These are phyloP conservation scores for Aspergillus awamori DNA, from an alignment of 2,329 filamentous ascomycete genomes.

Conservation along the genomic window DNA sequence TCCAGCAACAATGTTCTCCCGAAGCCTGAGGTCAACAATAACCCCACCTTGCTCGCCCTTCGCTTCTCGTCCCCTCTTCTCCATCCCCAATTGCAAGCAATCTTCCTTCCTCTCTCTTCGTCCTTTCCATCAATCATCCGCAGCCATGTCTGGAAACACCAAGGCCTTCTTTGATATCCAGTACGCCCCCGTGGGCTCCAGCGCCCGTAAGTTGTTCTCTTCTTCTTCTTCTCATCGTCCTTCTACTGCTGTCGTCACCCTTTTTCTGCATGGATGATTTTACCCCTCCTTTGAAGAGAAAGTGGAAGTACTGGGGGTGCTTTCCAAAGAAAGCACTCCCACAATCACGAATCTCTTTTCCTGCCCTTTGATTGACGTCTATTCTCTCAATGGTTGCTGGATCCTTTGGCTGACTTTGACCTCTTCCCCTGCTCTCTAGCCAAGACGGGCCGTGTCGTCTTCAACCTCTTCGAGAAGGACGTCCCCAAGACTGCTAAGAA, in stretches of 20 bases:
- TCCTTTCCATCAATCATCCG: slow-evolving; percentile 65
- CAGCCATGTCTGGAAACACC: slow-evolving; percentile 68
- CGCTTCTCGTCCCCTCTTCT: slow-evolving; percentile 39
- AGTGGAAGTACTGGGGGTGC: background rate
- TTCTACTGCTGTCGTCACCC: slow-evolving; percentile 2
- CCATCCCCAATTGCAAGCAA: slow-evolving; percentile 36
- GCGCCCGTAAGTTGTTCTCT: slow-evolving; percentile 31
- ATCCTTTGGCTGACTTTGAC: slow-evolving; percentile 28
- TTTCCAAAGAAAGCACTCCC: background rate
- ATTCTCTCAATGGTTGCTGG: background rate
- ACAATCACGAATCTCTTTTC: background rate
- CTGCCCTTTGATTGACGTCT: too few species aligned
- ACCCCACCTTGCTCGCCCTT: slow-evolving; percentile 50
- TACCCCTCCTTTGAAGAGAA: background rate
- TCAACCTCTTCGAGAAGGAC: slow-evolving; percentile 81
- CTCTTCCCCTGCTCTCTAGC: slow-evolving; percentile 50
- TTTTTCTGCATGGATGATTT: background rate
- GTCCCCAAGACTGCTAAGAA: slow-evolving; percentile 88
- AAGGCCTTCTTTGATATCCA: slow-evolving; percentile 78
- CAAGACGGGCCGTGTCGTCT: slow-evolving; percentile 79
- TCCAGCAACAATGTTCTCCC: slow-evolving; percentile 47
- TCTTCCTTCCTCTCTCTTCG: slow-evolving; percentile 43
- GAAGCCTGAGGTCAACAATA: slow-evolving; percentile 42
- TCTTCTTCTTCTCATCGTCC: slow-evolving; percentile 17
- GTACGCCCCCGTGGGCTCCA: slow-evolving; percentile 49